Evolutionary conservation across 495 filamentous ascomycete genomes (phyloP), one percentile per base, ranked within the genome.

Genomic region (Annulohypoxylon maeteangense): DNA sequence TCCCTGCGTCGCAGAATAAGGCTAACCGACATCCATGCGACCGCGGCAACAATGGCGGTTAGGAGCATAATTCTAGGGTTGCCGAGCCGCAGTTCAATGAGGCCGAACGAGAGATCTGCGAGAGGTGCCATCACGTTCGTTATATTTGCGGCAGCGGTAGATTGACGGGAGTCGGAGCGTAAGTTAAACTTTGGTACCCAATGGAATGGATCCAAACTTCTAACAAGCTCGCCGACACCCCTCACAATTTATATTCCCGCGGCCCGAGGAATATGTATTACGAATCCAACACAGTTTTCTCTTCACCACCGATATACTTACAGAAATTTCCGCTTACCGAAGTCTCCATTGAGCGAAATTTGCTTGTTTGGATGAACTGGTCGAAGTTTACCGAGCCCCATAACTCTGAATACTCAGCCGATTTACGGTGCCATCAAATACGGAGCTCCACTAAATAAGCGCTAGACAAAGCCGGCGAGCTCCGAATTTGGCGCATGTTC

Each of bases 1-100:
- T 31, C 65, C 3, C 54, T 55, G 14, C 73, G 76, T 58, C 65
- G 74, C 12, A 78, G 55, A 22, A 47, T 23, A 12, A 62, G n/a
- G 4, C 11, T 8, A 1, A 27, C 20, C 18, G 63, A 64, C 11
- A 71, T 7, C 31, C 38, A 70, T n/a, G 23, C 42, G 4, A 36
- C 34, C 16, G 53, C 20, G 6, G 47, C 67, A 5, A 60, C 58
- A 25, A 50, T 59, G 27, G 32, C 56, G 18, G 48, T 12, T 14
- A 73, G 7, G 0, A 61, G 1, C 4, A 36, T 31, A 8, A 31
- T 36, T 3, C 25, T 50, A 10, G 42, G n/a, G 5, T 68, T 22
- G 22, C 50, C 42, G 22, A 25, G 25, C 25, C 18, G 55, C 16
- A 23, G 4, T 18, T 61, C 54, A 29, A 68, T 5, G 2, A 68